Conservation (phyloP, 371 early-diverging fungal genomes). For the Fennellomyces sp. region DNA sequence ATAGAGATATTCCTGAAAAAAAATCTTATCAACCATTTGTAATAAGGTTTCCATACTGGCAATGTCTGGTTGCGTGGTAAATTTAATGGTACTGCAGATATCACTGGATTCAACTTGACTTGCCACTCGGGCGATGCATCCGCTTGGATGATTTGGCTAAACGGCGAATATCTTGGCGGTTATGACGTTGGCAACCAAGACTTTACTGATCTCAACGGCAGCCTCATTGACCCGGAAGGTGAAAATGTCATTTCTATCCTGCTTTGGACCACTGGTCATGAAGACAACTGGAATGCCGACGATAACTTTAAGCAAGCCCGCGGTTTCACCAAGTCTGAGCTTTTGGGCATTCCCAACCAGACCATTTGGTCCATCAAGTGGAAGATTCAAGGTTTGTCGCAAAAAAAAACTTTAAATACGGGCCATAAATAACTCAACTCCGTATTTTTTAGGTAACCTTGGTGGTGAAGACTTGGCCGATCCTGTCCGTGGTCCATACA, state of each 20-base stretch:
- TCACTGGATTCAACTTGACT: conserved; percentile 18
- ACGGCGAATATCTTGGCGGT: conserved; percentile 27
- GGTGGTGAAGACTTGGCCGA: conserved; percentile 29
- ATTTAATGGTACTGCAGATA: conserved; percentile 17
- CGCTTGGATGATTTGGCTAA: conserved; percentile 24
- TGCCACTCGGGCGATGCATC: conserved; percentile 18
- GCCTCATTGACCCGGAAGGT: conserved; percentile 10
- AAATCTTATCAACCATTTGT: too few relatives aligned
- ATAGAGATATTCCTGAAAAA: too few relatives aligned
- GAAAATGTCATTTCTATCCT: conserved; percentile 21
- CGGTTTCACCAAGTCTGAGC: conserved; percentile 16
- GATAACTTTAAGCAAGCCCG: conserved; percentile 16
- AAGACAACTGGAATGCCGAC: conserved; percentile 14
- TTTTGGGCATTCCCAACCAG: conserved; percentile 6
- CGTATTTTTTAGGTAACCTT: conserved; percentile 10
- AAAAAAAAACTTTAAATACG: too few relatives aligned
- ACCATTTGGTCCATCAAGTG: conserved; percentile 11
- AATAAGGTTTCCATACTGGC: conserved; percentile 21
- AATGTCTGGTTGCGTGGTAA: conserved; percentile 26
- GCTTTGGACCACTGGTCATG: conserved; percentile 25
- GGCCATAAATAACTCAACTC: background rate
- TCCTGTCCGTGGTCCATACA: conserved; percentile 22
- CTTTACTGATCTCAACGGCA: conserved; percentile 9
- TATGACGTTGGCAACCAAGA: conserved; percentile 17
- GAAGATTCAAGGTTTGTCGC: conserved; percentile 18